These are phyloP conservation scores for Pachysandra terminalis DNA, from an alignment of 164 flowering plant species.

Conservation along the genomic window DNA sequence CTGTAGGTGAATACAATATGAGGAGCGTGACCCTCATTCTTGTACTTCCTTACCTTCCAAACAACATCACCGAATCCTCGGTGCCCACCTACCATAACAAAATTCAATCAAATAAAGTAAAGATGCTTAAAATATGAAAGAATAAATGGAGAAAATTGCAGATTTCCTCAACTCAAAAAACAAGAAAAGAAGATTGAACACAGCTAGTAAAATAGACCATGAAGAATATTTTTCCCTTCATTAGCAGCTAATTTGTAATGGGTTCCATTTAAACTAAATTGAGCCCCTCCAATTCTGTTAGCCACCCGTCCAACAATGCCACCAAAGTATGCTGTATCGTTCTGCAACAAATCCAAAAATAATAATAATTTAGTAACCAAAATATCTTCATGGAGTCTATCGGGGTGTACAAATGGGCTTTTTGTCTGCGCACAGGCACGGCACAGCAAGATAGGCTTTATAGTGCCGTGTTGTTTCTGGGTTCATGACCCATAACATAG, in stretches of 20 bases:
- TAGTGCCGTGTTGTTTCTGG: too few species aligned
- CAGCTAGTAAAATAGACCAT: constrained; percentile 27
- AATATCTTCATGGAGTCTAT: too few species aligned
- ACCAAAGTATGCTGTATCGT: constrained; percentile 60
- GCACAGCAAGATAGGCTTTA: too few species aligned
- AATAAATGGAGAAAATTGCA: neutral
- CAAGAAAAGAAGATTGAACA: neutral
- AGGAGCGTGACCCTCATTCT: constrained; percentile 24
- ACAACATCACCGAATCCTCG: constrained; percentile 50
- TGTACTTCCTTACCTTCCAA: constrained; percentile 44
- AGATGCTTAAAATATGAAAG: neutral
- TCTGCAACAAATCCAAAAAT: constrained; percentile 41
- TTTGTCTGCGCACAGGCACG: too few species aligned
- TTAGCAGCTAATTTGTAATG: constrained; percentile 49
- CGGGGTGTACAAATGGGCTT: too few species aligned
- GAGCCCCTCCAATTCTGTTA: constrained; percentile 68
- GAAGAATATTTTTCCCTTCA: constrained; percentile 65
- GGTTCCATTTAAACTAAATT: constrained; percentile 47
- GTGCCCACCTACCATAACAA: constrained; percentile 36
- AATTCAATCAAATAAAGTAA: neutral
- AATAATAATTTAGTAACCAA: neutral
- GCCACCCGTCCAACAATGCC: constrained; percentile 75
- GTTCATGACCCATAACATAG: too few species aligned
- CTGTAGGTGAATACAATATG: constrained; percentile 32
- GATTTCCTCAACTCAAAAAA: neutral